phyloP scores from a whole-genome alignment of 208 protist species.

The Herpetomonas samuelpessoai region DNA sequence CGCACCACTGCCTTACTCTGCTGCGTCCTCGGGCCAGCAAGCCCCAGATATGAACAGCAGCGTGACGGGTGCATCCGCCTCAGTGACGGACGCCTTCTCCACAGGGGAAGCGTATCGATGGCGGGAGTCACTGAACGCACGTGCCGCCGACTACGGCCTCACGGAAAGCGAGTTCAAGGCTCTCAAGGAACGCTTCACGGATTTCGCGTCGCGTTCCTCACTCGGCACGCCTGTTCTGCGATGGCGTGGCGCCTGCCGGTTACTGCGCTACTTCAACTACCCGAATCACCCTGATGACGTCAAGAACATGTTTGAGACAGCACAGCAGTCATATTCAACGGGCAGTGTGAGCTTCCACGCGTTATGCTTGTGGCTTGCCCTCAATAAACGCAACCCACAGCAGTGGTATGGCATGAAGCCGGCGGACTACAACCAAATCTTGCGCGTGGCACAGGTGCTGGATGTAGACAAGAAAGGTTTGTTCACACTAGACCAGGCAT shows the following conservation, averaged over 20 bases:
- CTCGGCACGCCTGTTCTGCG: constrained; percentile 21
- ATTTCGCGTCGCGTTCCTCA: constrained; percentile 30
- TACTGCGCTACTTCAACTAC: constrained; percentile 64
- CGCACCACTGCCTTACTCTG: neutral
- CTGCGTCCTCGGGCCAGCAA: constrained; percentile 1
- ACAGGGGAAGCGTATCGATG: constrained; percentile 14
- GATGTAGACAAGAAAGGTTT: constrained; percentile 52
- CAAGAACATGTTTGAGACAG: constrained; percentile 44
- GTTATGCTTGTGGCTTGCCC: constrained; percentile 44
- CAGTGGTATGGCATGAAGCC: constrained; percentile 51
- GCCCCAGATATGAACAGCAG: constrained; percentile 4
- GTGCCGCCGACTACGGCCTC: constrained; percentile 36
- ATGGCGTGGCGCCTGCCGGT: constrained; percentile 48
- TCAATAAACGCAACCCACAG: constrained; percentile 36
- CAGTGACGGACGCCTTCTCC: neutral
- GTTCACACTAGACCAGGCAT: constrained; percentile 49
- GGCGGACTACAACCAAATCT: constrained; percentile 26
- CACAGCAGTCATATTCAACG: constrained; percentile 18
- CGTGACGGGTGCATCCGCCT: neutral
- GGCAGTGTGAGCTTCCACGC: constrained; percentile 40
- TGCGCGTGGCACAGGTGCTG: constrained; percentile 48
- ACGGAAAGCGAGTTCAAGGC: constrained; percentile 32
- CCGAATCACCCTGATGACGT: constrained; percentile 58
- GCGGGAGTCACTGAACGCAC: constrained; percentile 17
- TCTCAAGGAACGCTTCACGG: constrained; percentile 29